Evolutionary conservation across 1,284 basidiomycete genomes (phyloP), one percentile per base, ranked within the genome.

Genomic region (Heliocybe sulcata): DNA sequence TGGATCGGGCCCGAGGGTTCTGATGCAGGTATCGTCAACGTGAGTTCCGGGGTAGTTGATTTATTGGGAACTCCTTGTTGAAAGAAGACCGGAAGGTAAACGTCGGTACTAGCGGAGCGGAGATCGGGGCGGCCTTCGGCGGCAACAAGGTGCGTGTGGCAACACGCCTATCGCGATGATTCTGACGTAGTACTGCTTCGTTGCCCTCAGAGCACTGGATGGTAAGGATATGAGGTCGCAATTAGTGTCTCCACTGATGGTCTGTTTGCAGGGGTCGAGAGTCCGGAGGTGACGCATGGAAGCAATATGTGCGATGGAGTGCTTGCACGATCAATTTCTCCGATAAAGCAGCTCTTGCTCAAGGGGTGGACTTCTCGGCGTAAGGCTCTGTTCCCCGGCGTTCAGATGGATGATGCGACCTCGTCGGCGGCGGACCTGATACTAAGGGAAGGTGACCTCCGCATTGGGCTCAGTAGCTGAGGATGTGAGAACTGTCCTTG

Each of bases 251-350:
- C 12, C n/a, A 45, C 48, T 55, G 31, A 35, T 48, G 51, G 27
- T 22, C 50, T 12, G 48, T 56, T 52, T 58, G 6, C 57, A 94
- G 92, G 93, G 95, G 95, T n/a, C 83, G 94, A 55, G 94, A 98
- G 73, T 94, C 91, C 14, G 94, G 94, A 33, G 94, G 94, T 49
- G 94, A 98, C 70, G 90, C 94, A 23, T 98, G 94, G 94, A 95
- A 95, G 71, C 92, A 96, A 67, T 92, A 91, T 59, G 87, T 90
- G 45, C 82, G 90, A 56, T 92, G 90, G 89, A 87, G 88, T 66
- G 83, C 90, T 45, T 94, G 91, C 67, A 98, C 94, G 6, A 77
- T 98, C 69, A 98, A 98, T 73, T 98, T 92, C 72, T 92, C 90
- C 29, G 82, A 92, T 65, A 81, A 85, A 63, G 87, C 93, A 50